Evolutionary conservation across 2,329 filamentous ascomycete species (phyloP), one percentile per base, ranked within the genome.

Genomic region (Onygenales sp.): DNA sequence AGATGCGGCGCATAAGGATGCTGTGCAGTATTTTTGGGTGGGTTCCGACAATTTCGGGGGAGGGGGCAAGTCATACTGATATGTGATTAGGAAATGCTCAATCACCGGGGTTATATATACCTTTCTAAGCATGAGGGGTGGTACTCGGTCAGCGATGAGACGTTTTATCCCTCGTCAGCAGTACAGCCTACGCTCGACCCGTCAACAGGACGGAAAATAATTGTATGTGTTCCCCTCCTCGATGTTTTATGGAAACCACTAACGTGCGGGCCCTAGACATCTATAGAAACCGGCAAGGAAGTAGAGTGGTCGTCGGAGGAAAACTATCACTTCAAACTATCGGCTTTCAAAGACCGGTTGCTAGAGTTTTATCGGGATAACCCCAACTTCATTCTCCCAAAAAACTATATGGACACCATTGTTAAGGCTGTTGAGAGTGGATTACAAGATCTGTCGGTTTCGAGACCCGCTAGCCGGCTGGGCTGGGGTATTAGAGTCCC

Each of bases 81-180:
- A 13, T 36, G 14, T 36, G 14, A 5, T 10, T 59, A 80, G 77
- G 78, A 82, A 59, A 78, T 90, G 67, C 76, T 98, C 55, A 79
- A 85, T 62, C 83, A 90, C 52, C 77, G 80, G 46, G 86, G 86
- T 7, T 84, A 86, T 56, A 85, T 97, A 52, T 96, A 96, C 70
- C 83, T 87, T 63, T 82, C 83, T 9, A 88, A 86, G 61, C 93
- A 97, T 63, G 83, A 89, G 65, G 93, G 93, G 1, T 98, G 93
- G 93, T 98, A 98, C 69, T 93, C 87, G 53, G 86, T 98, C 52
- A 90, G 88, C 67, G 93, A 98, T 68, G 93, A 98, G 76, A 92
- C 92, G 40, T 98, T 95, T 70, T 97, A 96, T 66, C 89, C 92
- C 0, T 80, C 85, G 51, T 81, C 82, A 6, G 75, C 84, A 63